Evolutionary conservation across 2,329 filamentous ascomycete species (phyloP).

Genomic region (Xylariaceae sp.): DNA sequence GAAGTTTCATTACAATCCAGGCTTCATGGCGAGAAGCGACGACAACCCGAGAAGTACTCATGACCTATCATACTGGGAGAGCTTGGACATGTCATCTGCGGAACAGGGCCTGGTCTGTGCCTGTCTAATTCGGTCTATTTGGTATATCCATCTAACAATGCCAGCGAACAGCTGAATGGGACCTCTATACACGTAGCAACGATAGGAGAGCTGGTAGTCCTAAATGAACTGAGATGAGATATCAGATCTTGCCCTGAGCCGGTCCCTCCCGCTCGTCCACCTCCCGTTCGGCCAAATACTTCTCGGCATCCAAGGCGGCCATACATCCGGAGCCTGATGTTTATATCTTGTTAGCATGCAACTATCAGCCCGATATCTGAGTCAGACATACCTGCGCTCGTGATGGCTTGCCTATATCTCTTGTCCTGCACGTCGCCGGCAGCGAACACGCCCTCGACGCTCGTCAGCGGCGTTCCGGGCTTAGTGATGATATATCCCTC

Average conservation of each 20-base stretch:
- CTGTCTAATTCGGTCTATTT: slow-evolving; percentile 7
- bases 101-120: not conserved
- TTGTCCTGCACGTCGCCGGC: slow-evolving; percentile 99
- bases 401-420: slow-evolving; percentile 96
- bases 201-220: not conserved
- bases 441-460: slow-evolving; percentile 88
- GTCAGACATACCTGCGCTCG: slow-evolving; percentile 78
- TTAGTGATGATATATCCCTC: slow-evolving; percentile 91
- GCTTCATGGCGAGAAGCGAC: not conserved
- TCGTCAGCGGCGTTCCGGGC: slow-evolving; percentile 87
- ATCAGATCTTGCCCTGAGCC: slow-evolving; percentile 35
- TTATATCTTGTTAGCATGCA: slow-evolving; percentile 15
- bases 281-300: slow-evolving; percentile 81
- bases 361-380: not conserved
- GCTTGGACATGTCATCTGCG: too few relatives aligned
- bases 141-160: slow-evolving; percentile 15
- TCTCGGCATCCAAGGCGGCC: slow-evolving; percentile 94
- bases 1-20: too few relatives aligned
- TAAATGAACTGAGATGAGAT: slow-evolving; percentile 7
- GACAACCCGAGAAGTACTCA: too few relatives aligned
- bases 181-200: not conserved
- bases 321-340: slow-evolving; percentile 82
- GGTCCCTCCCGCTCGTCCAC: slow-evolving; percentile 46
- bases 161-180: slow-evolving; percentile 6
- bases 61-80: too few relatives aligned